Evolutionary conservation across 345 rosid species (phyloP).

Genomic region (Reutealis trisperma): DNA sequence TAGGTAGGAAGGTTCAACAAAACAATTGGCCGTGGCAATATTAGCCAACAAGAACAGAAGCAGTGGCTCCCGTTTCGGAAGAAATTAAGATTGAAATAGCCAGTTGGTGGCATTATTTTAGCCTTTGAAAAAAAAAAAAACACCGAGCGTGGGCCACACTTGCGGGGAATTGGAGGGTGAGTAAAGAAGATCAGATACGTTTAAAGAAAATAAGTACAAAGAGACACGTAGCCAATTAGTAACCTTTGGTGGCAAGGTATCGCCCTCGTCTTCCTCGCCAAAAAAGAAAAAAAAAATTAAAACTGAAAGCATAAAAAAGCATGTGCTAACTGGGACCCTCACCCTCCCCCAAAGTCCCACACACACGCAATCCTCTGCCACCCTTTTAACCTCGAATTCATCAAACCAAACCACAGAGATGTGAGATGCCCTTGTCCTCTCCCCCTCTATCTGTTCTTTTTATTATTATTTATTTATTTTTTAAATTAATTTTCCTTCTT

Average conservation of each 20-base stretch:
- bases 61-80: no score
- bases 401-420: background rate
- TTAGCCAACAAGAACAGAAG: no score
- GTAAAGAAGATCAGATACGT: no score
- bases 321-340: slow-evolving; percentile 1
- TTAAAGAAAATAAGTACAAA: background rate
- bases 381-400: background rate
- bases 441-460: no score
- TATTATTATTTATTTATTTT: no score
- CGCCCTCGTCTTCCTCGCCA: background rate
- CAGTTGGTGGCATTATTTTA: background rate
- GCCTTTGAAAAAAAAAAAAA: background rate
- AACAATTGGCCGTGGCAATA: no score
- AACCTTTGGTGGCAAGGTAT: background rate
- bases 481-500: no score
- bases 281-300: background rate
- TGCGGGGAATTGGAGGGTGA: background rate
- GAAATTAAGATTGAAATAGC: no score
- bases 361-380: background rate
- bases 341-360: background rate
- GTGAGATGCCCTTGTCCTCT: no score
- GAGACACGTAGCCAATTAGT: background rate
- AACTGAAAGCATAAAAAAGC: background rate
- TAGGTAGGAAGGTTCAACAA: no score
- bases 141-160: background rate